Evolutionary conservation across 768 basidiomycete genomes (phyloP), one percentile per base, ranked within the genome.

Genomic region (Leucocoprinus sp.): DNA sequence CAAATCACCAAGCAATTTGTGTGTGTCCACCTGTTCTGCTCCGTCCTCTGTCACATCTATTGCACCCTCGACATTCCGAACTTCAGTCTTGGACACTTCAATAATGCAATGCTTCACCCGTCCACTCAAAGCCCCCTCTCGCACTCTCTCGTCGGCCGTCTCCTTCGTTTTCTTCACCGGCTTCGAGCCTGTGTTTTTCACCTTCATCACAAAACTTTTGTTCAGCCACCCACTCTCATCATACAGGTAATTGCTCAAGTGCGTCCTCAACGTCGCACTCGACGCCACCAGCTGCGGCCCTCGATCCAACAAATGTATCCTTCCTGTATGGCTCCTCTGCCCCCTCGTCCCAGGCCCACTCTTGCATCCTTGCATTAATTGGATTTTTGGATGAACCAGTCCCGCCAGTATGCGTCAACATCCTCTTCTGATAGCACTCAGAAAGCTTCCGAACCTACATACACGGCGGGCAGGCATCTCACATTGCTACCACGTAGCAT

Each of bases 181-280:
- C 49, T 50, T 45, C 28, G 35, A 48, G 33, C 44, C 53, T 29
- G 41, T 48, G 8, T 43, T 50, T 27, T 52, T 39, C 29, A 74
- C 62, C 50, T 69, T 72, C 35, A 66, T 55, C 33, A 72, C 52
- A 26, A 69, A 68, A 28, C 63, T 63, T 48, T 58, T 63, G 52
- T 66, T 65, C 52, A 84, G 56, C 81, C 81, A 86, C 8, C 74
- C 74, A 52, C 73, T 82, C 43, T 76, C 68, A 39, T 64, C 64
- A 48, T 72, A 74, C 27, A 85, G 62, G 50, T 72, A 75, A 39
- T 72, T 64, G 50, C 69, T 69, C 37, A 81, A 64, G 49, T 72
- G 72, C 40, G 64, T 68, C 34, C 76, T 69, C 51, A 89, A 64
- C 5, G 85, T 88, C 33, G 86, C 86, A 56, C 83, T 86, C 39